A percentile compares a stretch with the other conserved stretches of the same genome.
phyloP scores from a whole-genome alignment of 805 yeast species.

The Lachancea meyersii region DNA sequence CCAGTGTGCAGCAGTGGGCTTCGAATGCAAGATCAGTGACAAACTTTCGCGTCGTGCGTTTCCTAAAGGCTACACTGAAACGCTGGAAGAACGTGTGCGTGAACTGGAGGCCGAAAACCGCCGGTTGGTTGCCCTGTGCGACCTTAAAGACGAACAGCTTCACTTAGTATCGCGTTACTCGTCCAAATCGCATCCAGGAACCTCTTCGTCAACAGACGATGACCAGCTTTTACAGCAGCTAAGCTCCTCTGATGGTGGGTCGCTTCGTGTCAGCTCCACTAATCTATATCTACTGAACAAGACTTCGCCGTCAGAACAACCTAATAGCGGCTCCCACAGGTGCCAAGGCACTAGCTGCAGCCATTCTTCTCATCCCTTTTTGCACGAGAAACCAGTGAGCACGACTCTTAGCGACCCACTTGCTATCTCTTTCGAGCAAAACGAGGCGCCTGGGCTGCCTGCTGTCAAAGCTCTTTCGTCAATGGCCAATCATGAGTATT shows the following conservation, averaged over 20 bases:
- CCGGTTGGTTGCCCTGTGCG: constrained; percentile 47
- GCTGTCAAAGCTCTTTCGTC: constrained; percentile 59
- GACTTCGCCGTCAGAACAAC: constrained; percentile 9
- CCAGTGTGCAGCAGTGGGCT: constrained; percentile 76
- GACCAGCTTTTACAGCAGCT: constrained; percentile 21
- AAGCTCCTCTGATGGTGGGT: constrained; percentile 19
- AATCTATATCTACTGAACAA: constrained; percentile 32
- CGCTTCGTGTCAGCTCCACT: constrained; percentile 30
- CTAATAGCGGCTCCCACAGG: neutral
- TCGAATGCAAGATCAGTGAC: constrained; percentile 85
- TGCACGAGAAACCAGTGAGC: constrained; percentile 26
- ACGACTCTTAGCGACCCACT: constrained; percentile 25
- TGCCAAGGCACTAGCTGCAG: constrained; percentile 8
- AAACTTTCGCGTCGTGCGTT: constrained; percentile 78
- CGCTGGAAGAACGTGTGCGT: constrained; percentile 80
- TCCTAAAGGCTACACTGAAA: constrained; percentile 89
- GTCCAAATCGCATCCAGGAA: constrained; percentile 11
- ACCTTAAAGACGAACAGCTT: constrained; percentile 28
- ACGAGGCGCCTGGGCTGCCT: constrained; percentile 71
- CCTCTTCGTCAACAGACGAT: constrained; percentile 12
- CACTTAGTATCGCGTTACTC: constrained; percentile 21
- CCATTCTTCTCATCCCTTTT: constrained; percentile 10
- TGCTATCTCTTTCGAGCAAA: constrained; percentile 50
- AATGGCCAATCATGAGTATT: constrained; percentile 45
- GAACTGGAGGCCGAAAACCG: constrained; percentile 78